phyloP scores from a whole-genome alignment of 1,284 basidiomycete genomes.

The Irpex sp. region DNA sequence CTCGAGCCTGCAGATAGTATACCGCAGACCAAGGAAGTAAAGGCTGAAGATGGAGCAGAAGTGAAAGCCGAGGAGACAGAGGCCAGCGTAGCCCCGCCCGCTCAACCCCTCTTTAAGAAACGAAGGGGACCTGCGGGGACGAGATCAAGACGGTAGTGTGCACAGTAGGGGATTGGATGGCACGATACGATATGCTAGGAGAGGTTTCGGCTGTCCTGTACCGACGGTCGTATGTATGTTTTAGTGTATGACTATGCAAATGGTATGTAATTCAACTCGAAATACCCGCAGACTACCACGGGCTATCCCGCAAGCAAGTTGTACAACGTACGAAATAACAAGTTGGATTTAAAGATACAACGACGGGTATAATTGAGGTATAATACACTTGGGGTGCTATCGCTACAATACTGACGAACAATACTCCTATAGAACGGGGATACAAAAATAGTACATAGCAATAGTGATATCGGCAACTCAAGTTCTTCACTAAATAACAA shows the following conservation, averaged over 20 bases:
- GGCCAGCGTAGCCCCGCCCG: slow-evolving; percentile 16
- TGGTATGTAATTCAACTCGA: too few relatives aligned
- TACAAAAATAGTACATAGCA: background rate
- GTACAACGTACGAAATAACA: background rate
- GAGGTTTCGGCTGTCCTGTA: background rate
- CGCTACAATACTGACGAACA: background rate
- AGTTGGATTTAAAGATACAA: background rate
- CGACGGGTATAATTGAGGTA: background rate
- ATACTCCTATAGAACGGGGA: background rate
- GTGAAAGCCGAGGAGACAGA: slow-evolving; percentile 16
- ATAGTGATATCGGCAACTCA: background rate
- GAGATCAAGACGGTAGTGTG: background rate
- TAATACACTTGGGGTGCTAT: background rate
- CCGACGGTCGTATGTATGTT: too few relatives aligned
- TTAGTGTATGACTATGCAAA: too few relatives aligned
- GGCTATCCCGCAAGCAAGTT: too few relatives aligned
- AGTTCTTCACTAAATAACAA: background rate
- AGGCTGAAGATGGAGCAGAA: slow-evolving; percentile 6
- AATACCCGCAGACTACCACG: too few relatives aligned
- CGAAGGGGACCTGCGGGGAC: slow-evolving; percentile 34
- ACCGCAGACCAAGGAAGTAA: background rate
- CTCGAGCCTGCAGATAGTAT: background rate
- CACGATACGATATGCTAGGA: background rate
- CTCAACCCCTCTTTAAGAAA: slow-evolving; percentile 39
- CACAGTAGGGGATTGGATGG: background rate